A percentile compares a stretch with the other conserved stretches of the same genome.
Evolutionary conservation across 1,284 basidiomycete genomes (phyloP).

Genomic region (Veloporphyrellus conicus): DNA sequence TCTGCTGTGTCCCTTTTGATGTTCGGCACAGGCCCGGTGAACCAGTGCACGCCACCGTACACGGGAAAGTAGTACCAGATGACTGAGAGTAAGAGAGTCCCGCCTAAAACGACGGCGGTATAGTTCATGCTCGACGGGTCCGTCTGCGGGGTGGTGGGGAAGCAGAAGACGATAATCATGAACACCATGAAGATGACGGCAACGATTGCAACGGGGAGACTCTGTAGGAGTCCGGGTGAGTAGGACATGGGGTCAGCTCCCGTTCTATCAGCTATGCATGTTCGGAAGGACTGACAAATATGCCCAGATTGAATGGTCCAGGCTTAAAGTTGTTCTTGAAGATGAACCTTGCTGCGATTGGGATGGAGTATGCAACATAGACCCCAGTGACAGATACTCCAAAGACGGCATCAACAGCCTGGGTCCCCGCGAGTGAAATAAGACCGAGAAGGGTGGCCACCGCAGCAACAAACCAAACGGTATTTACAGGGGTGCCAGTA

Average conservation of each 20-base stretch:
- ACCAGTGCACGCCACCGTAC: conserved; percentile 28
- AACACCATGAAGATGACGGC: conserved; percentile 30
- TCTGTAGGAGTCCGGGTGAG: no score
- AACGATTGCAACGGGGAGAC: conserved; percentile 25
- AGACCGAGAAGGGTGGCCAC: conserved; percentile 28
- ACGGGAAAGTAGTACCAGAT: conserved; percentile 31
- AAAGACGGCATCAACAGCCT: conserved; percentile 32
- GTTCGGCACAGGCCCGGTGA: conserved; percentile 49
- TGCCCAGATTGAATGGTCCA: conserved; percentile 35
- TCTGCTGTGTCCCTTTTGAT: conserved; percentile 19
- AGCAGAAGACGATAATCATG: conserved; percentile 30
- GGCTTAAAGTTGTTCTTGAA: conserved; percentile 29
- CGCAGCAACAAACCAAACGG: conserved; percentile 29
- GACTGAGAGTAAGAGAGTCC: conserved; percentile 20
- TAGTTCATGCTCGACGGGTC: conserved; percentile 35
- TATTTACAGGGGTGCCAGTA: conserved; percentile 33
- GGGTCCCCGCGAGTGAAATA: conserved; percentile 24
- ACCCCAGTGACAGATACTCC: conserved; percentile 17
- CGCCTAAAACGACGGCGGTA: conserved; percentile 28
- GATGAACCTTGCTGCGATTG: conserved; percentile 26
- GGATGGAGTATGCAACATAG: conserved; percentile 24
- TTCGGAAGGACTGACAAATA: conserved; percentile 15
- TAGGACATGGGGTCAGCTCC: no score
- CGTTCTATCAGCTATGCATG: not conserved
- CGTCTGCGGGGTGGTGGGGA: conserved; percentile 20